Evolutionary conservation across 2,329 filamentous ascomycete genomes (phyloP), one percentile per base, ranked within the genome.

Genomic region (Chrysoporthe cubensis): DNA sequence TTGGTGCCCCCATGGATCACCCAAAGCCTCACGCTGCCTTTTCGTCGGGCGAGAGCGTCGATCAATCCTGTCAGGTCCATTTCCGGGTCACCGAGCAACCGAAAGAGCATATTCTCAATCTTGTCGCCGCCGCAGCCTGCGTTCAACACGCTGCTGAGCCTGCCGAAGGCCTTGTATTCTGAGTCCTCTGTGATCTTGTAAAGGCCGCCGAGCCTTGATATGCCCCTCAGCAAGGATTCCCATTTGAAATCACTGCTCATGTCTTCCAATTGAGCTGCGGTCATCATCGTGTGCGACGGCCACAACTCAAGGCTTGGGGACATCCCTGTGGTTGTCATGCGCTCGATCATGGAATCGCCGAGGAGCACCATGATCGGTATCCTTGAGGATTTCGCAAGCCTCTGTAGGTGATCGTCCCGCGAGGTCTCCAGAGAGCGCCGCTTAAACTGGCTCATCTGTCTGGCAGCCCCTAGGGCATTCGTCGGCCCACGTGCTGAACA

Each of bases 111-210:
- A 21, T 74, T 73, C 54, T 73, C 67, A 16, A 71, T 71, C 58
- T 71, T 73, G 18, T 74, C 73, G 11, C 73, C 73, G 11, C 73
- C 73, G 26, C 73, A 72, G n/a, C 72, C 72, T 7, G 71, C 71
- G 50, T 74, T 73, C 11, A 73, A 67, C 14, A 71, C 65, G 4
- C 61, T 56, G 6, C 40, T 14, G 13, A 67, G 34, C 18, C 71
- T 62, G 21, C 32, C 18, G 43, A 61, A n/a, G 14, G 43, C 14
- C 26, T 1, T 44, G 37, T 1, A 9, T 5, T 16, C 11, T 32
- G 13, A n/a, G 11, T 26, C 3, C 1, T 9, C 37, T 43, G 34
- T 37, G 14, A 57, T 11, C 34, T 57, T 57, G 32, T 57, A 37
- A 3, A 61, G 26, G 16, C 44, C 44, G 7, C 59, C 59, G 11